phyloP scores from a whole-genome alignment of 495 filamentous ascomycete species.

The Hyaloscypha hepaticicola region DNA sequence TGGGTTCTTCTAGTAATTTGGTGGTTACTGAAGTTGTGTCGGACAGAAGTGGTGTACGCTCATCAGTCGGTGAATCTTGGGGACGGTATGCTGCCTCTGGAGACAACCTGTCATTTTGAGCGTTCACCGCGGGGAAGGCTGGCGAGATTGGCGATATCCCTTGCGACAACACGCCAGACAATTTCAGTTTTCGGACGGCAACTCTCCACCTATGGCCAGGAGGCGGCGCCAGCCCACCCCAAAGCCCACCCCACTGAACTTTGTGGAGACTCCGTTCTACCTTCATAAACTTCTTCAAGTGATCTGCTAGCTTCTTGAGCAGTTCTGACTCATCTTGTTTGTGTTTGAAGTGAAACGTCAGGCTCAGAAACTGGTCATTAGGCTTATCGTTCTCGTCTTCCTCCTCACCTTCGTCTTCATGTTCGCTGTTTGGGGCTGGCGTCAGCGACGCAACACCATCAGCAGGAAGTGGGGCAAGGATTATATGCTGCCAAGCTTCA shows the following conservation, averaged over 20 bases:
- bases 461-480: constrained; percentile 12
- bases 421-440: not conserved
- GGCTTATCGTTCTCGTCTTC: constrained; percentile 9
- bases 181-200: not conserved
- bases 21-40: not conserved
- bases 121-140: not conserved
- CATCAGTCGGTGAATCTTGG: not conserved
- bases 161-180: not conserved
- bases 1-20: not conserved
- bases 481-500: constrained; percentile 13
- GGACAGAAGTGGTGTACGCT: constrained; percentile 1
- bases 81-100: not conserved
- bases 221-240: not conserved
- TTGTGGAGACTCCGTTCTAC: constrained; percentile 9
- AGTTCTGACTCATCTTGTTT: constrained; percentile 11
- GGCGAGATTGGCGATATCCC: not conserved
- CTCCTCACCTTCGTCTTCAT: not conserved
- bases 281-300: constrained; percentile 18
- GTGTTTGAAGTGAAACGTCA: constrained; percentile 15
- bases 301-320: constrained; percentile 16
- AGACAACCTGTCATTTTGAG: not conserved
- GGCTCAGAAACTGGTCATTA: constrained; percentile 8
- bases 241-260: constrained; percentile 10
- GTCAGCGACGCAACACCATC: constrained; percentile 1
- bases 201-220: constrained; percentile 6